Evolutionary conservation across 148 eudicot genomes (phyloP), one percentile per base, ranked within the genome.

Genomic region (Euryodendron excelsum): DNA sequence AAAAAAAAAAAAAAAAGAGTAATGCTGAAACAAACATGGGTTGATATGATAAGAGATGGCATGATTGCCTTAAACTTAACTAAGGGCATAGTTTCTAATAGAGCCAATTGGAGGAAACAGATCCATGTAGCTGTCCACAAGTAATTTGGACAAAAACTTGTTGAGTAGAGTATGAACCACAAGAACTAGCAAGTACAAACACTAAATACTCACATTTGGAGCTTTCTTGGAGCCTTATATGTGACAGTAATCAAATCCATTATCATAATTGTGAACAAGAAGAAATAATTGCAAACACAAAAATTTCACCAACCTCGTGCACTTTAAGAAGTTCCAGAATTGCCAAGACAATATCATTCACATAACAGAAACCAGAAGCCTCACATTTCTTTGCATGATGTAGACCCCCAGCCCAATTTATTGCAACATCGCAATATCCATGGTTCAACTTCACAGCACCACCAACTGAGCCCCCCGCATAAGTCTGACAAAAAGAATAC

Each of bases 291-390:
- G 33, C 13, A 50, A 37, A 12, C 12, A 69, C 52, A 47, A 62
- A 56, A 37, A 37, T 31, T 50, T 64, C 48, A 80, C 92, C 73
- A 74, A 90, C 93, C 91, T 85, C 84, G n/a, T 88, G 91, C 34
- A 78, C 80, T 81, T 86, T 90, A n/a, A 90, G 93, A 47, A 90
- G 93, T 69, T 90, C 93, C 73, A 90, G 73, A 81, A 90, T 90
- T 0, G 87, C 87, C 67, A 90, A 72, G 30, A 90, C 93, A 55
- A 90, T 90, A 80, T 90, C 93, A 79, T 90, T 90, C 58, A 90
- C 93, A 52, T 87, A 90, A 77, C 93, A 90, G 76, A 90, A 90
- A 36, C 93, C 93, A 68, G 93, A 90, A 23, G 93, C 93, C 85
- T 90, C 93, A 15, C 88, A 86, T 74, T 90, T 90, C 75, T 90